phyloP scores from a whole-genome alignment of 1,139 yeast species.

The Scheffersomyces insectosa region DNA sequence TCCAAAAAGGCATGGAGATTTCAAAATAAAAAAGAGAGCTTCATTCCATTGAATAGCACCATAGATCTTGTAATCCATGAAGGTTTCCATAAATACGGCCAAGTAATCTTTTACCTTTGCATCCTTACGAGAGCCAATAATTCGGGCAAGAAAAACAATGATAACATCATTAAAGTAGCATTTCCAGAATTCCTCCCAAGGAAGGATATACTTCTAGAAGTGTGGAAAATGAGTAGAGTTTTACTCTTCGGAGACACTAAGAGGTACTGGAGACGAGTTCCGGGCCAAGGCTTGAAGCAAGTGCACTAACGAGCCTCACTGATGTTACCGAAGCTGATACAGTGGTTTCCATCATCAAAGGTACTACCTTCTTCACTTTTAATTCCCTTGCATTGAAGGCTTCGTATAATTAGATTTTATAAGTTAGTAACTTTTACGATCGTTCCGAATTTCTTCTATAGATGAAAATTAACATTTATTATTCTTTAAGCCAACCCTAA shows the following conservation, averaged over 20 bases:
- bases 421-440: too few relatives aligned
- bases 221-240: constrained; percentile 41
- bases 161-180: constrained; percentile 45
- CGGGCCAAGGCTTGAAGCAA: constrained; percentile 41
- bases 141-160: constrained; percentile 10
- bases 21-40: constrained; percentile 20
- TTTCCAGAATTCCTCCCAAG: constrained; percentile 51
- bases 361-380: too few relatives aligned
- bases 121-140: constrained; percentile 41
- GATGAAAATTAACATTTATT: too few relatives aligned
- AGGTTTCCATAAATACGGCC: constrained; percentile 62
- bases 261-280: constrained; percentile 44
- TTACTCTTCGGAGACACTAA: constrained; percentile 38
- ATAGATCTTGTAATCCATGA: constrained; percentile 67
- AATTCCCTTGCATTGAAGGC: too few relatives aligned
- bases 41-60: constrained; percentile 54
- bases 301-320: constrained; percentile 2
- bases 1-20: constrained; percentile 32
- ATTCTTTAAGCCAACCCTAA: too few relatives aligned
- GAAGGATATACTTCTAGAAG: constrained; percentile 41
- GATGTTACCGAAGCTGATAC: too few relatives aligned
- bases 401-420: too few relatives aligned
- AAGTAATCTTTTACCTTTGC: constrained; percentile 62
- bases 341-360: too few relatives aligned
- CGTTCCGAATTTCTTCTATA: too few relatives aligned